Evolutionary conservation across 2,329 filamentous ascomycete species (phyloP).

Genomic region (Davidsoniella neocaledoniae): DNA sequence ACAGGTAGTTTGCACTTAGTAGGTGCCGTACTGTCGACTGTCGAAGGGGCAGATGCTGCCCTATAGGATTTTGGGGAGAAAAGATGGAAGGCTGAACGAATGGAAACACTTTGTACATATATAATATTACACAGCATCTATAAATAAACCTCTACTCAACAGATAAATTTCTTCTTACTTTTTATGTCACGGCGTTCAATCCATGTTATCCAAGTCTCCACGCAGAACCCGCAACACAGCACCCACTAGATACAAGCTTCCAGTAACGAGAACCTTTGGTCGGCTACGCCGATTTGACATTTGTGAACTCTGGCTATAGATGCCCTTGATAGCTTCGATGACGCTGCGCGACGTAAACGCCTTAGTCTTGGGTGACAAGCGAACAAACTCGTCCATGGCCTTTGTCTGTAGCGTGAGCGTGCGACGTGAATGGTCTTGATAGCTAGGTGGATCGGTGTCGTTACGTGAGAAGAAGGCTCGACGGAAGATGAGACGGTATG

Average conservation of each 20-base stretch:
- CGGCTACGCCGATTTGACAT: conserved; percentile 20
- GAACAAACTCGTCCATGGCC: conserved; percentile 44
- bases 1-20: conserved; percentile 49
- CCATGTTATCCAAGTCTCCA: conserved; percentile 10
- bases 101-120: background rate
- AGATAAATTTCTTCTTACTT: too few relatives aligned
- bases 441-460: conserved; percentile 20
- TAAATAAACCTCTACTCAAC: background rate
- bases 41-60: conserved; percentile 28
- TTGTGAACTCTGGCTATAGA: conserved; percentile 24
- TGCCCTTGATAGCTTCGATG: conserved; percentile 47
- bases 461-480: conserved; percentile 74
- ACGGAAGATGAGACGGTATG: conserved; percentile 36
- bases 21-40: conserved; percentile 33
- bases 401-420: conserved; percentile 47
- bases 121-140: background rate
- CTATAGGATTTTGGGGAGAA: background rate
- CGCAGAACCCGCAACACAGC: conserved; percentile 36
- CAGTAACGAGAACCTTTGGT: conserved; percentile 56
- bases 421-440: conserved; percentile 19
- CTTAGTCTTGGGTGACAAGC: conserved; percentile 29
- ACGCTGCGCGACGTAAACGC: conserved; percentile 48
- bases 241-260: conserved; percentile 71
- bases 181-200: background rate
- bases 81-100: background rate